Conservation (phyloP, 2,329 filamentous ascomycete species). For the Neospermospora avenae region DNA sequence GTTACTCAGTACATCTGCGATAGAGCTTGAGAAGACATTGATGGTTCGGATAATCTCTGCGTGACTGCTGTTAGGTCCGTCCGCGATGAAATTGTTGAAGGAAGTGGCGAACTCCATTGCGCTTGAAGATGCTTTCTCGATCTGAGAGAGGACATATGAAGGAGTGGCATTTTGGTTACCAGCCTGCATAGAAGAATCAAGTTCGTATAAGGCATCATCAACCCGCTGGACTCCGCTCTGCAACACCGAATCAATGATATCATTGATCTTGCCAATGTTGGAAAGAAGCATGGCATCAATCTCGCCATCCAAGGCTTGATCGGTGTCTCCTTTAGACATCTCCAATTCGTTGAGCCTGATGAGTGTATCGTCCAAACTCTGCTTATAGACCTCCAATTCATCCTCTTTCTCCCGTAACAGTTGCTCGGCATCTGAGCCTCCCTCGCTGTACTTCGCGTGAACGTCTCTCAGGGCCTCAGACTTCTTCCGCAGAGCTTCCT, state of each 20-base stretch:
- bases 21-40: constrained; percentile 82
- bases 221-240: constrained; percentile 91
- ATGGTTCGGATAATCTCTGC: constrained; percentile 91
- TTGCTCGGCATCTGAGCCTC: constrained; percentile 80
- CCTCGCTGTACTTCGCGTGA: constrained; percentile 72
- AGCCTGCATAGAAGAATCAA: constrained; percentile 97
- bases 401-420: constrained; percentile 92
- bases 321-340: constrained; percentile 69
- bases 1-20: constrained; percentile 92
- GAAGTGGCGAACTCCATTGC: constrained; percentile 97
- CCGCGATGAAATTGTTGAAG: constrained; percentile 98
- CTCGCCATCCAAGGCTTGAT: constrained; percentile 80
- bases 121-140: constrained; percentile 91
- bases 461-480: constrained; percentile 81
- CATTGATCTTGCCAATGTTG: constrained; percentile 90
- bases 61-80: constrained; percentile 87
- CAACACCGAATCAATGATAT: constrained; percentile 94
- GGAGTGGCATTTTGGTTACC: constrained; percentile 98
- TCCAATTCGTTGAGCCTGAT: constrained; percentile 88
- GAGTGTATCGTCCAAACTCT: constrained; percentile 93
- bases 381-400: constrained; percentile 96
- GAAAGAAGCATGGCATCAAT: constrained; percentile 86
- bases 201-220: constrained; percentile 93
- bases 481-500: constrained; percentile 88
- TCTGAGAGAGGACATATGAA: constrained; percentile 90